Evolutionary conservation across 2,329 filamentous ascomycete genomes (phyloP), one percentile per base, ranked within the genome.

Genomic region (Sclerotinia trifoliorum): DNA sequence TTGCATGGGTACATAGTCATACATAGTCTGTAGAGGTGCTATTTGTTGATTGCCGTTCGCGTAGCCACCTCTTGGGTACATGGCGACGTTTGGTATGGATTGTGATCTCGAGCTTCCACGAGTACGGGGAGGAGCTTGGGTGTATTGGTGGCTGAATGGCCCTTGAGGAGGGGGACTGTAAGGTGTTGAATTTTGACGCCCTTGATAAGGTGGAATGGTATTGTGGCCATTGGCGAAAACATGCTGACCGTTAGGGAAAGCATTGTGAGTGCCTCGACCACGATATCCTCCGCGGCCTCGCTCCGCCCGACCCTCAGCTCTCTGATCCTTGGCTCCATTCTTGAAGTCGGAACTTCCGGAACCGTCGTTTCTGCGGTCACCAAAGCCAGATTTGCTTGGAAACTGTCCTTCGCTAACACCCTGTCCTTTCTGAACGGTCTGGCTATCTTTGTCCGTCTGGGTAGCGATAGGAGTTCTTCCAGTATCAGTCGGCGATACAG

Each of bases 61-160:
- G 17, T 54, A 67, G 64, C 78, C 78, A 32, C 76, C 78, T 58
- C 80, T 81, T 67, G 79, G 79, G 75, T 85, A 89, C 71, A 83
- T 80, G 42, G 61, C 78, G 48, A 84, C 83, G 51, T 83, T 83
- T 3, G 87, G 85, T 73, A 89, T 83, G 1, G 88, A 89, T 71
- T 89, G 87, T 35, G 88, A 87, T 66, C 88, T 83, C 69, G 84
- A 78, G 60, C 81, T 81, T 72, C 83, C 81, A 63, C 86, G 81
- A 72, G 81, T 81, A 21, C 83, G 74, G 29, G 75, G 69, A 55
- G 79, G 74, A 26, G 68, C 69, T 71, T 74, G 64, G 71, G 76
- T 51, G 73, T 74, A 73, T 72, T 75, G 75, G 55, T 79, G 74
- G 66, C 65, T 71, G 60, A 76, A 78, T 15, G 72, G 78, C 73